Base-by-base conservation (phyloP, 2,329 filamentous ascomycete species). In the Hypoxylon sp. region DNA sequence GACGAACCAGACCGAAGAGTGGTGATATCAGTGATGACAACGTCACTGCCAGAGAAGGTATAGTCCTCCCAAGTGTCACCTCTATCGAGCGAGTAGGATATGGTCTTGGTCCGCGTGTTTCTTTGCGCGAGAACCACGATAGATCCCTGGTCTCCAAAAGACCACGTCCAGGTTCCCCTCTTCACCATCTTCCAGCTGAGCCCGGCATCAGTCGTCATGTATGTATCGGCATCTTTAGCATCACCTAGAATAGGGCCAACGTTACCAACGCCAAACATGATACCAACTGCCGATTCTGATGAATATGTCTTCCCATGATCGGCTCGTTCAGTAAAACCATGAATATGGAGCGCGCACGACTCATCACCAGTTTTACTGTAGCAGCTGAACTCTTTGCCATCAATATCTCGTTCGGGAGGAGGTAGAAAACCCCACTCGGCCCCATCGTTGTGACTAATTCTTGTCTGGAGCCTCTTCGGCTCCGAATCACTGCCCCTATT, bases 401-500 rank as follows among this genome's bases (percentile, higher is more conserved):
- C 88, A 0, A 86, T 82, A 71, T 95, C 89, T 70, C 88, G 86
- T 36, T 79, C 74, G 0, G 93, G 95, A n/a, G 93, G 89, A 9
- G 87, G 79, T 8, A 99, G 80, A 67, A 89, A 88, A 26, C 84
- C 84, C 96, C 96, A 99, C 75, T 94, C 88, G 0, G 92, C 91
- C 32, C 95, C 96, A 75, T 99, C 96, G 73, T 97, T 98, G 80
- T 99, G 96, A 0, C 93, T 97, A 74, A 99, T 97, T 82, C 91
- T 89, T 36, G 93, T 96, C 78, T 93, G 93, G 51, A 97, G 84
- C 75, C 89, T 90, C 84, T 99, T 99, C 42, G 84, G 82, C 20
- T 85, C 83, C 16, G 89, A 89, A 45, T 84, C 82, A 54, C 89
- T 87, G 32, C 91, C 83, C 24, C 84, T 80, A 74, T 98, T 98